Evolutionary conservation across 176 grass and related monocot genomes (phyloP).

Genomic region (Phoenix dactylifera): DNA sequence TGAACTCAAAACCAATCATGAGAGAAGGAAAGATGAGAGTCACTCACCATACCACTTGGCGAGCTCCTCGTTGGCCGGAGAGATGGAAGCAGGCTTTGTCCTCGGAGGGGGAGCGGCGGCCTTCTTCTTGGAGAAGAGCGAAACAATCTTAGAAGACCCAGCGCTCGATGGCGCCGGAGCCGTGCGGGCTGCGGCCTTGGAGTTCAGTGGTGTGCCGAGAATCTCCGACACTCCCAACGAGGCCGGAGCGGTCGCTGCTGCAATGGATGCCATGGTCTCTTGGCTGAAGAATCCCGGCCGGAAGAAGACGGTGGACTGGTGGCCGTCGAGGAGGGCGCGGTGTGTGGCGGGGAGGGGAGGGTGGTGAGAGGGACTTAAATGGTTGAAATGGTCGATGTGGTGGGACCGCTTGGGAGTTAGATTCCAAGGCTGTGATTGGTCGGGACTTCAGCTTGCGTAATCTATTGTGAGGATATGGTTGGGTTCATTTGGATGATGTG

Average conservation of each 20-base stretch:
- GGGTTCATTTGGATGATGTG: conserved; percentile 37
- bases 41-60: conserved; percentile 95
- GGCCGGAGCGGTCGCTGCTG: conserved; percentile 34
- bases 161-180: conserved; percentile 15
- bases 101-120: conserved; percentile 28
- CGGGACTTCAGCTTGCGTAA: conserved; percentile 16
- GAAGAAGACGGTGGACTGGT: not conserved
- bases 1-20: too few relatives aligned
- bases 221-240: conserved; percentile 43
- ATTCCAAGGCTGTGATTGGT: conserved; percentile 56
- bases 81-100: conserved; percentile 27
- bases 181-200: conserved; percentile 25
- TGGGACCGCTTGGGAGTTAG: conserved; percentile 53
- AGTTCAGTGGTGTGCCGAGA: conserved; percentile 42
- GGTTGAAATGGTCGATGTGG: conserved; percentile 54
- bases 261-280: conserved; percentile 9
- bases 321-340: not conserved
- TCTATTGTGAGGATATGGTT: conserved; percentile 57
- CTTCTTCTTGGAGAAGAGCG: conserved; percentile 59
- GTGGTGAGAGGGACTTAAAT: conserved; percentile 41
- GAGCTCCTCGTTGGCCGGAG: conserved; percentile 58
- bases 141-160: conserved; percentile 49
- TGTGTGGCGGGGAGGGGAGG: conserved; percentile 19
- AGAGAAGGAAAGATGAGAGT: too few relatives aligned
- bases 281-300: too few relatives aligned